Evolutionary conservation across 768 basidiomycete genomes (phyloP).

Genomic region (Pleurotus salmoneostramineus): DNA sequence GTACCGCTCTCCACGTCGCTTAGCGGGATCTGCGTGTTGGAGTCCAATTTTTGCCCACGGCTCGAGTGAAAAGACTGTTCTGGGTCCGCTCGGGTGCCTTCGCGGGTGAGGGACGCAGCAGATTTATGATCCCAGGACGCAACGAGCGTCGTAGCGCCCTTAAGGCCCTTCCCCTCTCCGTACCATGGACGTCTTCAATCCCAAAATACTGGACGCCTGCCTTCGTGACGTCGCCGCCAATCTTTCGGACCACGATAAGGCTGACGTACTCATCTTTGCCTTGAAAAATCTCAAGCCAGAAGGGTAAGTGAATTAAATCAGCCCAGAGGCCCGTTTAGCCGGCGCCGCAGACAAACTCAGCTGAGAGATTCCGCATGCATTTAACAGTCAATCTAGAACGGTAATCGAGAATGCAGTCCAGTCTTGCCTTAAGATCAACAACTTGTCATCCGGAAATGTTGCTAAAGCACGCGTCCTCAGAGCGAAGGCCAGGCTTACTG

Average conservation of each 20-base stretch:
- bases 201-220: slow-evolving; percentile 73
- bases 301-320: slow-evolving; percentile 37
- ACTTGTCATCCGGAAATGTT: slow-evolving; percentile 44
- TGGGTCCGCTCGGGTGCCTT: slow-evolving; percentile 8
- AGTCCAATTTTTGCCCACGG: slow-evolving; percentile 1
- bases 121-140: slow-evolving; percentile 6
- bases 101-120: not conserved
- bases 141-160: slow-evolving; percentile 3
- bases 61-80: not conserved
- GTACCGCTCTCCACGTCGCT: not conserved
- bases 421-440: slow-evolving; percentile 59
- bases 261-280: slow-evolving; percentile 71
- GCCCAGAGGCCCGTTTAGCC: slow-evolving; percentile 8
- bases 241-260: slow-evolving; percentile 63
- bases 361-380: slow-evolving; percentile 4
- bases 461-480: slow-evolving; percentile 63
- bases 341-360: slow-evolving; percentile 5
- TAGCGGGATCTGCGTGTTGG: too few relatives aligned
- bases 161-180: not conserved
- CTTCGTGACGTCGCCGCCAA: slow-evolving; percentile 61
- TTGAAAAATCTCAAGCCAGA: slow-evolving; percentile 76
- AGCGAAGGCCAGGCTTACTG: slow-evolving; percentile 60
- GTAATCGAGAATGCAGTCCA: slow-evolving; percentile 74
- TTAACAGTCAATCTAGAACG: slow-evolving; percentile 48
- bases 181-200: slow-evolving; percentile 65